Conservation (phyloP, 805 yeast species). For the Wickerhamomyces alni region DNA sequence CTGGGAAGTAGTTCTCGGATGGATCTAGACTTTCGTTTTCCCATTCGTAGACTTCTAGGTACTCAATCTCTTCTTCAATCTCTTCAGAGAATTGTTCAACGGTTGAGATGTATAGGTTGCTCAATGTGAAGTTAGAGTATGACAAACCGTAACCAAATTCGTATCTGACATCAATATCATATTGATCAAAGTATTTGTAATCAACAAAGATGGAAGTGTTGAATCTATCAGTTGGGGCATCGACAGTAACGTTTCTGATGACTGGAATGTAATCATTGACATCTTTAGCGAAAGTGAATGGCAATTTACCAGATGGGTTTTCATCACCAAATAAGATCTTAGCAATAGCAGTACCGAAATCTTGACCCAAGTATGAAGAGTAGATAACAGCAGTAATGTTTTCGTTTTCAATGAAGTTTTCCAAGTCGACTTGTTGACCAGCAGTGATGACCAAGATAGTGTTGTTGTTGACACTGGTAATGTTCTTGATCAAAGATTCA, state of each 20-base stretch:
- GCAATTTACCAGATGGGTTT: slow-evolving; percentile 53
- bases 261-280: slow-evolving; percentile 38
- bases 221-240: slow-evolving; percentile 26
- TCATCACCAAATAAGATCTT: slow-evolving; percentile 49
- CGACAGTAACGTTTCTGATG: slow-evolving; percentile 24
- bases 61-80: slow-evolving; percentile 29
- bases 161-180: slow-evolving; percentile 44
- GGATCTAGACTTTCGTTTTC: slow-evolving; percentile 40
- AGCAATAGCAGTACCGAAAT: slow-evolving; percentile 47
- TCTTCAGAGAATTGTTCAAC: slow-evolving; percentile 34
- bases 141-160: slow-evolving; percentile 59
- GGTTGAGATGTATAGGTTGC: slow-evolving; percentile 29
- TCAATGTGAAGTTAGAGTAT: slow-evolving; percentile 35
- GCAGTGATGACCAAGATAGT: slow-evolving; percentile 50
- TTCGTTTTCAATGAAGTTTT: slow-evolving; percentile 44
- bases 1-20: slow-evolving; percentile 42
- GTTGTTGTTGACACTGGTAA: slow-evolving; percentile 41
- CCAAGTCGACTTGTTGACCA: slow-evolving; percentile 52
- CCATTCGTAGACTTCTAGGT: slow-evolving; percentile 31
- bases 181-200: slow-evolving; percentile 49
- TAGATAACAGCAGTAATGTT: slow-evolving; percentile 50
- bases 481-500: slow-evolving; percentile 39
- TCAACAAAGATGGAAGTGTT: slow-evolving; percentile 36
- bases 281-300: slow-evolving; percentile 52
- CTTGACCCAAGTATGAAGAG: slow-evolving; percentile 47